phyloP scores from a whole-genome alignment of 176 grass and related monocot species.

The Melocanna baccifera region DNA sequence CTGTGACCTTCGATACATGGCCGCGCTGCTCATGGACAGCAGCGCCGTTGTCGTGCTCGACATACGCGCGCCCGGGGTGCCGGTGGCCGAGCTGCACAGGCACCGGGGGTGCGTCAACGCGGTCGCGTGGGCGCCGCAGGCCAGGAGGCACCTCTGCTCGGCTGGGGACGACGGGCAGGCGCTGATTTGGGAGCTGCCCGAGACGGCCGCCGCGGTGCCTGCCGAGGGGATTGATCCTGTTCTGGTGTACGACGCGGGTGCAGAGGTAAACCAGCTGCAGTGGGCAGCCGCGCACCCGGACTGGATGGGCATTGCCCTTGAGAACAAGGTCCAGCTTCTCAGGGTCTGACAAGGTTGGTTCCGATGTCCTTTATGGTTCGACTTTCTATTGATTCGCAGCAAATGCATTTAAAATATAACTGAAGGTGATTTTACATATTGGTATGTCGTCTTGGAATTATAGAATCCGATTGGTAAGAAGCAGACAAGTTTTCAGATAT shows the following conservation, averaged over 20 bases:
- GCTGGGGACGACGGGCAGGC: conserved; percentile 82
- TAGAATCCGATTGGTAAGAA: neutral
- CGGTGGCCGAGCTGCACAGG: conserved; percentile 81
- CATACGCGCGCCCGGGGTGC: conserved; percentile 75
- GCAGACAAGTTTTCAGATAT: too few relatives aligned
- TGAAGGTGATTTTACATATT: neutral
- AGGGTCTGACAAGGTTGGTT: conserved; percentile 63
- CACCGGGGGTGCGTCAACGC: conserved; percentile 79
- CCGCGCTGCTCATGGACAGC: conserved; percentile 92
- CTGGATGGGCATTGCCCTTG: conserved; percentile 86
- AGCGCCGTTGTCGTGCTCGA: conserved; percentile 84
- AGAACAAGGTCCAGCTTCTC: conserved; percentile 90
- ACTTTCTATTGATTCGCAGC: neutral
- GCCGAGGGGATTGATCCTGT: conserved; percentile 70
- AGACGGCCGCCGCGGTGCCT: conserved; percentile 35
- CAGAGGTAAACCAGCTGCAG: conserved; percentile 90
- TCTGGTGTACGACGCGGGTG: conserved; percentile 56
- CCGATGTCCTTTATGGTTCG: neutral
- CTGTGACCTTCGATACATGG: conserved; percentile 69
- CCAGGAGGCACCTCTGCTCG: conserved; percentile 69
- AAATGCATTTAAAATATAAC: neutral
- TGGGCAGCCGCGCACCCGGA: conserved; percentile 70
- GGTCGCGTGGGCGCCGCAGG: conserved; percentile 76
- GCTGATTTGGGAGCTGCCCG: conserved; percentile 76
- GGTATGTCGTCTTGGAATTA: neutral